phyloP scores from a whole-genome alignment of 179 eudicot species.

The Vitellaria paradoxa region DNA sequence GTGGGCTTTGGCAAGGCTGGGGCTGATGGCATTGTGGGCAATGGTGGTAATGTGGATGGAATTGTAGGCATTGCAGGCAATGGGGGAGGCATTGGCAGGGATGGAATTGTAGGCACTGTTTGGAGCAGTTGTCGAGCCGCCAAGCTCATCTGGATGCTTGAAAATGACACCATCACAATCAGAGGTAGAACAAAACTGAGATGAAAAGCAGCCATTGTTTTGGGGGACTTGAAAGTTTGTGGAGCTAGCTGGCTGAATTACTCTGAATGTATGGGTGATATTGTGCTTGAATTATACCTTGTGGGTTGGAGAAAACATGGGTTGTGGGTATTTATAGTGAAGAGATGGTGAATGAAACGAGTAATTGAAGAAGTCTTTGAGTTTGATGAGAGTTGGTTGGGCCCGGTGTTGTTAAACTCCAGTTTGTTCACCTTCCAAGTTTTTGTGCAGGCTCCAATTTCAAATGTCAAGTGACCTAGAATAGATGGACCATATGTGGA shows the following conservation, averaged over 20 bases:
- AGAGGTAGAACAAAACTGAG: background rate
- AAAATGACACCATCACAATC: background rate
- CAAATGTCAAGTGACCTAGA: too few relatives aligned
- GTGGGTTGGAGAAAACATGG: background rate
- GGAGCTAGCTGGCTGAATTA: background rate
- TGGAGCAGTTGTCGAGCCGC: background rate
- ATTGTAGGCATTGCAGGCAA: constrained; percentile 1
- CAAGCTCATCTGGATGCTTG: constrained; percentile 5
- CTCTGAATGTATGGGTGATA: background rate
- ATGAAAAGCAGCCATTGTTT: background rate
- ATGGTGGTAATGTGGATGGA: constrained; percentile 7
- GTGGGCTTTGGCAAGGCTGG: background rate
- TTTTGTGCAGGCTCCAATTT: too few relatives aligned
- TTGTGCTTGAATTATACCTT: background rate
- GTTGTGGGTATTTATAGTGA: background rate
- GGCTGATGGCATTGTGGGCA: background rate
- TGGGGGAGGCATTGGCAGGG: constrained; percentile 5
- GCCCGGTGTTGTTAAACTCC: background rate
- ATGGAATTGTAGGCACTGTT: background rate
- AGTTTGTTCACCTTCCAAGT: constrained; percentile 4
- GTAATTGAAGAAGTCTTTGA: too few relatives aligned
- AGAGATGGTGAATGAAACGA: background rate
- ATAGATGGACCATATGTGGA: too few relatives aligned
- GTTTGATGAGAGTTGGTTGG: constrained; percentile 8
- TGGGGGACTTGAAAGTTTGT: background rate